phyloP scores from a whole-genome alignment of 495 filamentous ascomycete species.

The Aspergillus heteromorphus region DNA sequence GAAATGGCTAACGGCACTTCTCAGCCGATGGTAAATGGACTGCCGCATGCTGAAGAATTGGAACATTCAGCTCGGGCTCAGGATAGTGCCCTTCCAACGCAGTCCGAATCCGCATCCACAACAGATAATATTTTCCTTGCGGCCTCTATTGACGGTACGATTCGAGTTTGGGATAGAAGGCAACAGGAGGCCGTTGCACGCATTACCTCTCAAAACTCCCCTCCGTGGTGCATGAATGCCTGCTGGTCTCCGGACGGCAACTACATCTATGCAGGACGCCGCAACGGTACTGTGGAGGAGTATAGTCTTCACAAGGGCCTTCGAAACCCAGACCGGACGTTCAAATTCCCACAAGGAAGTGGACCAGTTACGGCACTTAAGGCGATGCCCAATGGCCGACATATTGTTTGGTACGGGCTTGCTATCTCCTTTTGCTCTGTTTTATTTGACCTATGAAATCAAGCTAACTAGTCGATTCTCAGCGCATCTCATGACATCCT shows the following conservation, averaged over 20 bases:
- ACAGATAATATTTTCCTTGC: conserved; percentile 73
- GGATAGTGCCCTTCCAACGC: conserved; percentile 26
- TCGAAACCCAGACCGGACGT: conserved; percentile 65
- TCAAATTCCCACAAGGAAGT: conserved; percentile 86
- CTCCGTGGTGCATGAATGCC: conserved; percentile 98
- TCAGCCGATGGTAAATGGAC: conserved; percentile 39
- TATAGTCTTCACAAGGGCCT: conserved; percentile 83
- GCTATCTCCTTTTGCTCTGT: neutral
- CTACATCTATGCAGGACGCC: conserved; percentile 84
- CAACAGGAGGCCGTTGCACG: conserved; percentile 70
- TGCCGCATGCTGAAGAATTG: conserved; percentile 48
- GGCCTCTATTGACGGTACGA: conserved; percentile 79
- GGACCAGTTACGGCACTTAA: conserved; percentile 81
- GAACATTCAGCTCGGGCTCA: conserved; percentile 24
- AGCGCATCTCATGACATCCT: conserved; percentile 93
- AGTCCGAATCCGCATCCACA: conserved; percentile 36
- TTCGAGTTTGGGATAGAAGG: conserved; percentile 88
- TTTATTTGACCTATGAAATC: neutral
- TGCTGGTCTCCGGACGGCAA: conserved; percentile 97
- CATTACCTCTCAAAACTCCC: conserved; percentile 66
- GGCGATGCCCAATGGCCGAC: conserved; percentile 89
- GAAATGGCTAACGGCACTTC: conserved; percentile 19
- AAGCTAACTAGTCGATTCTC: conserved; percentile 7
- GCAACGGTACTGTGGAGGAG: conserved; percentile 94
- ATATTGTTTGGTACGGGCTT: conserved; percentile 72